A percentile compares a stretch with the other conserved stretches of the same genome.
Evolutionary conservation across 1,284 basidiomycete species (phyloP).

Genomic region (Pisolithus thermaeus): DNA sequence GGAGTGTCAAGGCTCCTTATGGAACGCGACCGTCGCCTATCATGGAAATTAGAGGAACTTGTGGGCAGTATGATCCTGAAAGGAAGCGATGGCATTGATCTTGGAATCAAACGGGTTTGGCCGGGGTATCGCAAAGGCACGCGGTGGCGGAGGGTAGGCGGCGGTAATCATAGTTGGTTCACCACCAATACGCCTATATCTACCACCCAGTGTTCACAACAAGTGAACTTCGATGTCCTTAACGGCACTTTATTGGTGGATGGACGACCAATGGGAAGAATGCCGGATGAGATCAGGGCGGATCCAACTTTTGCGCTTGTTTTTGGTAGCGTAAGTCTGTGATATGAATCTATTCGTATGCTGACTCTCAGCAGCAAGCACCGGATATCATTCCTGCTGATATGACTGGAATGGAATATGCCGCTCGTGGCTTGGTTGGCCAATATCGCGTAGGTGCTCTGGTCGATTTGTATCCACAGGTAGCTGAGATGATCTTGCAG

Average conservation of each 20-base stretch:
- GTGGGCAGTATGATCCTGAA: slow-evolving; percentile 3
- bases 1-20: slow-evolving; percentile 8
- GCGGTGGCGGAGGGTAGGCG: neutral
- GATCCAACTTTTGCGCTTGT: slow-evolving; percentile 20
- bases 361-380: neutral
- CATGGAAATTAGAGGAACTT: slow-evolving; percentile 11
- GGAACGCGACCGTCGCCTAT: slow-evolving; percentile 18
- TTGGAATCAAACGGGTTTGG: slow-evolving; percentile 17
- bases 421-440: too few relatives aligned
- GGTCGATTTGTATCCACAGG: slow-evolving; percentile 16
- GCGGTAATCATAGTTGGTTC: slow-evolving; percentile 9
- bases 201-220: slow-evolving; percentile 3
- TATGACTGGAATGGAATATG: too few relatives aligned
- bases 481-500: slow-evolving; percentile 13
- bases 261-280: slow-evolving; percentile 24
- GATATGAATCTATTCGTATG: neutral
- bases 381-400: too few relatives aligned
- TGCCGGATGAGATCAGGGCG: slow-evolving; percentile 19
- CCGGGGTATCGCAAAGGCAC: slow-evolving; percentile 6
- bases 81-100: slow-evolving; percentile 8
- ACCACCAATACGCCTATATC: neutral
- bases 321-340: slow-evolving; percentile 21
- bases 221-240: slow-evolving; percentile 25
- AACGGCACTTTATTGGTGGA: slow-evolving; percentile 25
- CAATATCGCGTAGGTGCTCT: too few relatives aligned